These are phyloP conservation scores for Wilcoxina mikolae DNA, from an alignment of 495 filamentous ascomycete species.

Conservation along the genomic window DNA sequence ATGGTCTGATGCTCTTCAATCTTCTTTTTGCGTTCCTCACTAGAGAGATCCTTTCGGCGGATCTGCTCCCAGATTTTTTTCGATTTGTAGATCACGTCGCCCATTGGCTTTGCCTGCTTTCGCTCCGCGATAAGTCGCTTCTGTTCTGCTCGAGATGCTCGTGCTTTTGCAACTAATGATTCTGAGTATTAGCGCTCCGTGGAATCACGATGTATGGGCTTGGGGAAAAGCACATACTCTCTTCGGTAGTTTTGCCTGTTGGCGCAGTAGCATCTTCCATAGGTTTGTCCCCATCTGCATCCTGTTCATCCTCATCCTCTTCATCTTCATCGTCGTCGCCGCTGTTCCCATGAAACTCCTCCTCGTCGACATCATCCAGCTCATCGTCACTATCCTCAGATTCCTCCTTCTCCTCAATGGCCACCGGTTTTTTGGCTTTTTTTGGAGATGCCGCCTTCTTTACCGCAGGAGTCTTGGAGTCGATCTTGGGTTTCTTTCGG, in stretches of 20 bases:
- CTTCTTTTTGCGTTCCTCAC: conserved; percentile 69
- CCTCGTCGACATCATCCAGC: neutral
- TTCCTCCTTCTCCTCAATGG: neutral
- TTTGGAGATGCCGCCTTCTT: conserved; percentile 10
- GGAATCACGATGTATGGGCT: conserved; percentile 1
- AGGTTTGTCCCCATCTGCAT: neutral
- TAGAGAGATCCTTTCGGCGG: conserved; percentile 74
- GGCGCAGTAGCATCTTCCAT: neutral
- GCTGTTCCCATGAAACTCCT: conserved; percentile 13
- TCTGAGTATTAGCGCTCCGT: conserved; percentile 11
- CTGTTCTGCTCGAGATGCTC: conserved; percentile 83
- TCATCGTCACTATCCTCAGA: conserved; percentile 1
- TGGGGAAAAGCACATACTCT: conserved; percentile 8
- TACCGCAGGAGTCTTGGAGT: neutral
- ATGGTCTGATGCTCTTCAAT: conserved; percentile 80
- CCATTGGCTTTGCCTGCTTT: conserved; percentile 81
- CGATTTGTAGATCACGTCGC: conserved; percentile 70
- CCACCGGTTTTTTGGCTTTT: conserved; percentile 6
- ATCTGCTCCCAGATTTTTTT: conserved; percentile 96
- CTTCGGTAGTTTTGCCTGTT: conserved; percentile 8
- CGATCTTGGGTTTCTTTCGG: conserved; percentile 10
- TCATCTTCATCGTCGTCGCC: conserved; percentile 10
- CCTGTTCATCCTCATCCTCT: conserved; percentile 13
- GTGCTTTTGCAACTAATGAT: conserved; percentile 38
- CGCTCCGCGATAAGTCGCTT: conserved; percentile 75